phyloP scores from a whole-genome alignment of 352 stramenopile species.

The Pythium chondricola region DNA sequence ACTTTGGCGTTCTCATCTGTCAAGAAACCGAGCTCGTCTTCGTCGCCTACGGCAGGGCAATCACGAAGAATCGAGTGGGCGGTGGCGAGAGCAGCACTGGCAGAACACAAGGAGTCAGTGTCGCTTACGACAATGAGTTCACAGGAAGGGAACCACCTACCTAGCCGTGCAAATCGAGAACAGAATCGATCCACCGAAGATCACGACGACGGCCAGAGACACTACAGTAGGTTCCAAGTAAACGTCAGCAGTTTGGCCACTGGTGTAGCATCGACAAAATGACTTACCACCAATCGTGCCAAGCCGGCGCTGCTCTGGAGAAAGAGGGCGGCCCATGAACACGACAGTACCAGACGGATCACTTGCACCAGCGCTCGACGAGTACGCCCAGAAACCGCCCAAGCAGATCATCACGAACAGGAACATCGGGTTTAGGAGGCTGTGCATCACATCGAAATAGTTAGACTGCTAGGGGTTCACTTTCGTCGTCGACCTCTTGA shows the following conservation, averaged over 20 bases:
- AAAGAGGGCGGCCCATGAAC: conserved; percentile 60
- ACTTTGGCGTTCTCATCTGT: conserved; percentile 57
- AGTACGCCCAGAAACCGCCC: conserved; percentile 75
- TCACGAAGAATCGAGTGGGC: conserved; percentile 78
- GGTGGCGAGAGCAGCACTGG: conserved; percentile 61
- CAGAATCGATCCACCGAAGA: conserved; percentile 83
- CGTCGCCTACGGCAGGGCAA: conserved; percentile 60
- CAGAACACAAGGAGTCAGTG: background rate
- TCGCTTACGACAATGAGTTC: background rate
- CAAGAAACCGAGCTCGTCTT: conserved; percentile 80
- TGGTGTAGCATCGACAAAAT: background rate
- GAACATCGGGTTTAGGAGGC: conserved; percentile 81
- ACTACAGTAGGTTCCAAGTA: conserved; percentile 30
- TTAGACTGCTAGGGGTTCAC: conserved; percentile 50
- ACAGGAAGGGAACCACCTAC: conserved; percentile 23
- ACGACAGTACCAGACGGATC: conserved; percentile 73
- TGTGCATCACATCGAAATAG: conserved; percentile 16
- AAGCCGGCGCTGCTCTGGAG: conserved; percentile 75
- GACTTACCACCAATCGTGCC: conserved; percentile 64
- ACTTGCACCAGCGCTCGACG: conserved; percentile 54
- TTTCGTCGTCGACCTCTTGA: background rate
- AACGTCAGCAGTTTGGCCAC: background rate
- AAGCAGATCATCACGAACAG: conserved; percentile 84
- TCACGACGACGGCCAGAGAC: conserved; percentile 63
- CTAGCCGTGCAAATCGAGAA: conserved; percentile 83